Percentiles rank a stretch among this genome's conserved stretches.
Conservation (phyloP, 192 early-diverging fungal species). For the Helicostylum pulchrum region DNA sequence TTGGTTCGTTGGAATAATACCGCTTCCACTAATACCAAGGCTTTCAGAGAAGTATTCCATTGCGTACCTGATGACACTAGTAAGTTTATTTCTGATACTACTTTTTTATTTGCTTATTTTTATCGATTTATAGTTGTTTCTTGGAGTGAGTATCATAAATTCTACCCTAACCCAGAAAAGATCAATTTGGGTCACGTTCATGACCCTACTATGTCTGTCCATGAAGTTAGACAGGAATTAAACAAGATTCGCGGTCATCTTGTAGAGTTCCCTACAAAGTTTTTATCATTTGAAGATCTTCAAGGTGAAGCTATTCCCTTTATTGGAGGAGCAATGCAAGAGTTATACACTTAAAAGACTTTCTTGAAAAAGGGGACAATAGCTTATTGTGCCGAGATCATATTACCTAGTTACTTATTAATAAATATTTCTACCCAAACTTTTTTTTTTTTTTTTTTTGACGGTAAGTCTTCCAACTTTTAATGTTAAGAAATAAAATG, state of each 20-base stretch:
- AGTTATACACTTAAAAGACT: conserved; percentile 27
- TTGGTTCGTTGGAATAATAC: conserved; percentile 59
- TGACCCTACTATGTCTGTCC: conserved; percentile 34
- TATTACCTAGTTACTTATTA: too few relatives aligned
- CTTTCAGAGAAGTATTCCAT: conserved; percentile 77
- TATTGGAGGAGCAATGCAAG: conserved; percentile 21
- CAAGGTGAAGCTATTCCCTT: conserved; percentile 28
- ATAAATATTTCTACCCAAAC: too few relatives aligned
- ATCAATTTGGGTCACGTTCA: conserved; percentile 42
- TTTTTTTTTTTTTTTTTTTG: too few relatives aligned
- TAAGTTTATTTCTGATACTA: conserved; percentile 23
- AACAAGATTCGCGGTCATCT: conserved; percentile 46
- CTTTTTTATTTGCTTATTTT: neutral
- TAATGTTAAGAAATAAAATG: too few relatives aligned
- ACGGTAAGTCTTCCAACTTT: too few relatives aligned
- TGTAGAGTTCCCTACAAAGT: conserved; percentile 48
- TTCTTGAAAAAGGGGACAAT: neutral
- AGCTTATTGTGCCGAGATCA: neutral
- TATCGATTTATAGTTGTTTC: conserved; percentile 21
- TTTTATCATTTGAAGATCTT: conserved; percentile 46
- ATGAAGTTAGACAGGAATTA: conserved; percentile 36
- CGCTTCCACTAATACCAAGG: conserved; percentile 60
- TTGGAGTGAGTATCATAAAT: conserved; percentile 47
- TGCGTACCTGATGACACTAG: conserved; percentile 78
- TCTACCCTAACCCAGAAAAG: conserved; percentile 39